Percentiles rank a stretch among this genome's conserved stretches.
Evolutionary conservation across 1,284 basidiomycete species (phyloP).

Genomic region (Ustilago curta): DNA sequence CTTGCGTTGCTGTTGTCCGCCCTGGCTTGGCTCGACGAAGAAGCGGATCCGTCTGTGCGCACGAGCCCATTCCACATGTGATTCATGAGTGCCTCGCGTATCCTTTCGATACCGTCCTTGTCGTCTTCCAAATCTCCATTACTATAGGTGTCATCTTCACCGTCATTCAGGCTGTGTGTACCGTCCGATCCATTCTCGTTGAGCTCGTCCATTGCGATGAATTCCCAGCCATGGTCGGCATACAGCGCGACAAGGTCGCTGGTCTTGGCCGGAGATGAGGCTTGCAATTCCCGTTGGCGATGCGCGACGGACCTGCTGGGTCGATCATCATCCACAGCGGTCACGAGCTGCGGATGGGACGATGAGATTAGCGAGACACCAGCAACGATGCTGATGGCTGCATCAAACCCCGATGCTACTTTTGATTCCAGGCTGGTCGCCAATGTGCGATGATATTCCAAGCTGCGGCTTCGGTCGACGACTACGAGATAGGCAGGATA

Average conservation of each 20-base stretch:
- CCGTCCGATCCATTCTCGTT: constrained; percentile 11
- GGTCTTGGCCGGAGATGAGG: constrained; percentile 4
- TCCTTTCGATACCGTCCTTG: constrained; percentile 51
- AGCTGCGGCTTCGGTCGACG: constrained; percentile 29
- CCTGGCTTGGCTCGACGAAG: neutral
- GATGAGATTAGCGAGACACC: constrained; percentile 27
- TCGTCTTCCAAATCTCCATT: constrained; percentile 31
- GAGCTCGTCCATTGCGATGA: constrained; percentile 49
- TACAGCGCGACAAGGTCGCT: constrained; percentile 55
- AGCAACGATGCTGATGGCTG: constrained; percentile 44
- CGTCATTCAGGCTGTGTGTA: neutral
- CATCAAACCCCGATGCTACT: constrained; percentile 27
- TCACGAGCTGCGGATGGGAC: constrained; percentile 14
- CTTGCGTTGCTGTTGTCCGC: neutral
- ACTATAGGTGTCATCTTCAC: constrained; percentile 23
- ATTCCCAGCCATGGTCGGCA: constrained; percentile 60
- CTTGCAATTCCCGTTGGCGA: neutral
- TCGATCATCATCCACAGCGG: constrained; percentile 18
- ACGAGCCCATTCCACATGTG: constrained; percentile 58
- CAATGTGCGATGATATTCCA: constrained; percentile 28
- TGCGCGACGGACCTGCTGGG: neutral
- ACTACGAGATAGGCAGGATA: constrained; percentile 43
- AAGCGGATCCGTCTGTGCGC: constrained; percentile 28
- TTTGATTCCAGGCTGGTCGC: constrained; percentile 19
- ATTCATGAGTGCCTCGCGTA: constrained; percentile 58